Base-by-base conservation (phyloP, 169 alveolate genomes). In the Plasmodium coatneyi region DNA sequence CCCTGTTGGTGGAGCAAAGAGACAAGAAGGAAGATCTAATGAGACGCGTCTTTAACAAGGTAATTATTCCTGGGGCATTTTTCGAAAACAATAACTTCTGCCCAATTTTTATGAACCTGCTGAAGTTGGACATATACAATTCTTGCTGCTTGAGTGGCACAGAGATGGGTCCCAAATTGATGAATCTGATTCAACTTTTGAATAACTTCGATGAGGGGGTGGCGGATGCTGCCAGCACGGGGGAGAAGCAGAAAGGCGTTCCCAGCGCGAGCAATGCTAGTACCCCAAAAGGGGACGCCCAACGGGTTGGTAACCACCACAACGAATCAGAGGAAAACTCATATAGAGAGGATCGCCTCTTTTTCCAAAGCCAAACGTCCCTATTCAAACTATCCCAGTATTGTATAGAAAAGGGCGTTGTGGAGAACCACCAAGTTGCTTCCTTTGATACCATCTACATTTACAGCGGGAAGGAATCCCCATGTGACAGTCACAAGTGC, bases 81-180 rank as follows among this genome's bases (percentile, higher is more conserved):
- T 89, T 89, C 71, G 94, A 89, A 89, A 89, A 89, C 49, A 89
- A 89, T 78, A 89, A 89, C 71, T 89, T 89, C 49, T 89, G 94
- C 46, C 94, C 94, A n/a, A 89, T 89, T 32, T 89, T 89, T 70
- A 79, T 89, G 94, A 89, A 60, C 9, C 52, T 89, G 34, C 71
- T 89, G 49, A 78, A 89, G 52, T 19, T 89, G 34, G 94, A 89
- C 82, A 79, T 89, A 89, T 89, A 79, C 78, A 89, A 89, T 52
- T 25, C 89, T 7, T 89, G 94, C 36, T 32, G 39, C 19, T 41
- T 36, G n/a, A 79, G 71, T 19, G 89, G 52, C 49, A 66, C 34
- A 56, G 70, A 89, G 5, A 4, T 89, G 3, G 25, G 71, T 43
- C 49, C 87, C 30, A 54, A 89, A 71, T 60, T 89, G 34, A 79